Evolutionary conservation across 23 red algal species (phyloP).

Genomic region (Gracilaria domingensis): DNA sequence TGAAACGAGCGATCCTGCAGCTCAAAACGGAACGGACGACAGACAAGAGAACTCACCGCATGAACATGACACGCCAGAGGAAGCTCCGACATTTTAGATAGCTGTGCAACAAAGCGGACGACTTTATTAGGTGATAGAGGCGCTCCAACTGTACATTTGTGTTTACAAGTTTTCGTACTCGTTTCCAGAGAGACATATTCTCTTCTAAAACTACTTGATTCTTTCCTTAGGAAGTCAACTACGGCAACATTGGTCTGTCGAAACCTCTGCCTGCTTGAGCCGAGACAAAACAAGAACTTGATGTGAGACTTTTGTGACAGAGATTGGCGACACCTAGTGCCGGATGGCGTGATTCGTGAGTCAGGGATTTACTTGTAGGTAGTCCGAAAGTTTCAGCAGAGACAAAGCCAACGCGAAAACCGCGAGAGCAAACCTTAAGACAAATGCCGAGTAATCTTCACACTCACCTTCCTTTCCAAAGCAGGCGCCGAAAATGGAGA

Average conservation of each 20-base stretch:
- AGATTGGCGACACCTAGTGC: neutral
- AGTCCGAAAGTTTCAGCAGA: constrained; percentile 32
- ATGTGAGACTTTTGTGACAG: no score
- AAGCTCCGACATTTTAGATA: neutral
- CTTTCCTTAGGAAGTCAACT: no score
- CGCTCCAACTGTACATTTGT: neutral
- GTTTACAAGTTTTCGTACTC: neutral
- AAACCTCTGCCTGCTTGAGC: no score
- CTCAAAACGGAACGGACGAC: neutral
- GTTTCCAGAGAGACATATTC: no score
- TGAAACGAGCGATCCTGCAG: neutral
- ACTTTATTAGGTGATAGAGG: neutral
- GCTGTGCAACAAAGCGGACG: neutral
- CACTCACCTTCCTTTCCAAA: neutral
- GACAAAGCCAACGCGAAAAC: constrained; percentile 24
- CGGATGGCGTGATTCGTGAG: neutral
- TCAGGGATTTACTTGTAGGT: constrained; percentile 18
- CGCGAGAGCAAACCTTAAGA: constrained; percentile 22
- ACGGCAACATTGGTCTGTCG: no score
- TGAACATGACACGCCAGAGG: neutral
- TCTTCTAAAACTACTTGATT: no score
- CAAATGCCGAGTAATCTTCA: constrained; percentile 39
- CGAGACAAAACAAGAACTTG: no score
- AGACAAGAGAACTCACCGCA: neutral
- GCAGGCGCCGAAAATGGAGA: neutral